A percentile compares a stretch with the other conserved stretches of the same genome.
Conservation (phyloP, 176 grass and related monocot genomes). For the Stipa capillata region DNA sequence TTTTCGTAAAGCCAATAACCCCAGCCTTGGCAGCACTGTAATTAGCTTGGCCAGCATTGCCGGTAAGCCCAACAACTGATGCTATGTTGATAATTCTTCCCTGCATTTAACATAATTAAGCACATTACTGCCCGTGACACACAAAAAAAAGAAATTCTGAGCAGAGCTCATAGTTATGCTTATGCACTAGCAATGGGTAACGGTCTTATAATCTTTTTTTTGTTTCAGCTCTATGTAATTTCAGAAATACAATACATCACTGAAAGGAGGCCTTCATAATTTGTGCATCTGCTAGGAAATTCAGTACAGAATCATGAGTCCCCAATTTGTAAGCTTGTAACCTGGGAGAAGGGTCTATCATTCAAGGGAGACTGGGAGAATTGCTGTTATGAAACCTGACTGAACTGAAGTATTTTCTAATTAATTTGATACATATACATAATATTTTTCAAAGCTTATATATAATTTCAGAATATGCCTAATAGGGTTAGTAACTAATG, state of each 20-base stretch:
- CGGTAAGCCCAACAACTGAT: constrained; percentile 88
- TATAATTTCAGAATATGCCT: background rate
- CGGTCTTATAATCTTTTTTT: background rate
- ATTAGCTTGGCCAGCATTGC: constrained; percentile 94
- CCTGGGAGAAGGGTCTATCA: background rate
- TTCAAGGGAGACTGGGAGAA: background rate
- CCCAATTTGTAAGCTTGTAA: background rate
- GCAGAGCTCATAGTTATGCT: background rate
- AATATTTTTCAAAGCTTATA: background rate
- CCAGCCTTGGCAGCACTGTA: constrained; percentile 93
- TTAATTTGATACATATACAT: background rate
- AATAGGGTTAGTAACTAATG: background rate
- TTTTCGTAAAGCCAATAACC: constrained; percentile 96
- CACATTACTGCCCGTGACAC: background rate
- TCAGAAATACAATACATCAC: background rate
- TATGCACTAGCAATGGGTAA: background rate
- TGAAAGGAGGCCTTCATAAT: background rate
- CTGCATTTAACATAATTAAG: constrained; percentile 31
- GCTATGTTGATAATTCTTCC: constrained; percentile 94
- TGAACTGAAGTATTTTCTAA: background rate
- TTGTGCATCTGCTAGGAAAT: background rate
- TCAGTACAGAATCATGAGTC: background rate
- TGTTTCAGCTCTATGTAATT: constrained; percentile 12
- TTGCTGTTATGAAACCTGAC: background rate
- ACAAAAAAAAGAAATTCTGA: background rate